These are phyloP conservation scores for Cladosporium cucumerinum DNA, from an alignment of 2,329 filamentous ascomycete genomes.

Conservation along the genomic window DNA sequence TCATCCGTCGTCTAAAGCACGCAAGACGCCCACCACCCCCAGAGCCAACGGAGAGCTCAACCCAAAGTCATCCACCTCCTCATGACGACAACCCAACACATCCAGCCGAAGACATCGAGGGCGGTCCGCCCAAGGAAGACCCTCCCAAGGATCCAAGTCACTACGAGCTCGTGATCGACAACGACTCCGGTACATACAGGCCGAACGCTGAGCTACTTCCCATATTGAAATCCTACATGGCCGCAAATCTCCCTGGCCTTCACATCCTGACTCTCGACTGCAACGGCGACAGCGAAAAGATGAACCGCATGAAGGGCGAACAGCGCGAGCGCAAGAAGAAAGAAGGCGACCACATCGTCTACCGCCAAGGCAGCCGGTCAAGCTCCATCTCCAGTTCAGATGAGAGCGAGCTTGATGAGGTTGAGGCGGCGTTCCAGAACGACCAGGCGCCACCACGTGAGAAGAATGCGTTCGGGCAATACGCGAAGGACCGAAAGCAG, in stretches of 20 bases:
- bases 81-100: slow-evolving; percentile 46
- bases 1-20: slow-evolving; percentile 68
- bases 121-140: slow-evolving; percentile 43
- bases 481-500: slow-evolving; percentile 25
- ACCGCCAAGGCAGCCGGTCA: slow-evolving; percentile 50
- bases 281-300: slow-evolving; percentile 65
- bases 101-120: slow-evolving; percentile 48
- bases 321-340: slow-evolving; percentile 73
- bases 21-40: slow-evolving; percentile 38
- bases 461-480: slow-evolving; percentile 22
- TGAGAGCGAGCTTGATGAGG: slow-evolving; percentile 54
- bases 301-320: slow-evolving; percentile 70
- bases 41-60: slow-evolving; percentile 45
- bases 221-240: slow-evolving; percentile 65
- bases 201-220: slow-evolving; percentile 77
- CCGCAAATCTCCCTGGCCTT: slow-evolving; percentile 71
- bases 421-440: slow-evolving; percentile 24
- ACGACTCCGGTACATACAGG: slow-evolving; percentile 89
- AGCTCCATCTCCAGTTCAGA: slow-evolving; percentile 53
- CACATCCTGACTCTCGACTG: slow-evolving; percentile 73
- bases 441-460: slow-evolving; percentile 15
- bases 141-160: slow-evolving; percentile 52
- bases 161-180: slow-evolving; percentile 91
- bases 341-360: slow-evolving; percentile 51
- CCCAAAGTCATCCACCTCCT: slow-evolving; percentile 42